Evolutionary conservation across 2,329 filamentous ascomycete genomes (phyloP), one percentile per base, ranked within the genome.

Genomic region (Verticillium isaacii): DNA sequence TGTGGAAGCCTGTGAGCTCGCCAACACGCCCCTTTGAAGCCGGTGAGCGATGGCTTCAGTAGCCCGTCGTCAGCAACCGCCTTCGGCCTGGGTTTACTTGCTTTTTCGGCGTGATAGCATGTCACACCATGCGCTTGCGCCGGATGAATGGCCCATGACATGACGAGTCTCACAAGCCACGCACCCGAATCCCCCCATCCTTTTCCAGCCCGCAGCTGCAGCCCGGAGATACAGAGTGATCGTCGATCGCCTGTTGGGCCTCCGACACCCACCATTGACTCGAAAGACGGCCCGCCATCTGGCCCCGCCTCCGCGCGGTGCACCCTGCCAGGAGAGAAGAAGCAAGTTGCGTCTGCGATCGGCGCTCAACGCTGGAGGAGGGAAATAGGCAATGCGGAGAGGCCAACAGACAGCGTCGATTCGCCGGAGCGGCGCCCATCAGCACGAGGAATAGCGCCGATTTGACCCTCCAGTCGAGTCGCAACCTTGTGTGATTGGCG

Each of bases 371-470:
- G 29, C 29, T 9, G 6, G 8, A 56, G 19, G 56, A 37, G 34
- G 50, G 15, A 37, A n/a, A 52, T 9, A 19, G 41, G 19, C 9
- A 60, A 56, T 60, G 61, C 61, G 62, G 62, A 62, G 61, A 23
- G 39, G 17, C 39, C 15, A 52, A 37, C 41, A 52, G 62, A 57
- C 45, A 50, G 8, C 15, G 39, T 17, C 34, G 7, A 60, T 60
- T 62, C 55, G 55, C 52, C 58, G n/a, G 57, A 25, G 15, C 14
- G n/a, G 37, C 52, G 36, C 56, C 39, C 57, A 58, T 59, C 17
- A 15, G 19, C 29, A 37, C 34, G 59, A 60, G 63, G 62, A 62
- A 65, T 64, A 59, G 37, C 57, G 59, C 62, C 63, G 60, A 64
- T 64, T 64, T 64, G 63, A 57, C 45, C 19, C n/a, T 23, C 45